Base-by-base conservation (phyloP, 352 stramenopile species). In the Phytophthora colocasiae region DNA sequence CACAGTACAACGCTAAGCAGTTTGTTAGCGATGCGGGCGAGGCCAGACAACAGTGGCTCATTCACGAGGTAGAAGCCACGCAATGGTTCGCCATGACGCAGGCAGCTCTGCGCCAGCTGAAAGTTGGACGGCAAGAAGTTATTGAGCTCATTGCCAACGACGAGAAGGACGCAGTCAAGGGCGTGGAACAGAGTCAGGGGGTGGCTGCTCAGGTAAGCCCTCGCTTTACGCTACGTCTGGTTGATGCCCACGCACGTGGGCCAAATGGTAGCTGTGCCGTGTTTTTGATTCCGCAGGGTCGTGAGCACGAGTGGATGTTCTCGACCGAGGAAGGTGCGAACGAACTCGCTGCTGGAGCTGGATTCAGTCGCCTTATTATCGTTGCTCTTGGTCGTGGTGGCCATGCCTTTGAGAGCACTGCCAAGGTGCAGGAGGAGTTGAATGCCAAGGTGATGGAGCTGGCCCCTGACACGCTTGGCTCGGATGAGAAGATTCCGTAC, bases 261-360 rank as follows among this genome's bases (percentile, higher is more conserved):
- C 65, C 71, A 34, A 86, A 91, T 45, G 80, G 79, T 17, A 82
- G 66, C 48, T 90, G 81, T 44, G 80, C 73, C 6, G 82, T 93
- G 41, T 91, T 94, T 41, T 67, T 96, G 9, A 87, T 94, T 41
- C 88, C 88, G 0, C 84, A 94, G 55, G 88, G 88, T 40, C 81
- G 80, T 24, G 88, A 96, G 77, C 80, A 92, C 60, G 87, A 95
- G 65, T 94, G 75, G 77, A 81, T 91, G 68, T 96, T 96, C 48
- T 73, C 81, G 19, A 89, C 78, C 2, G 80, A 91, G 46, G 79
- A 93, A 36, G 85, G 87, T 27, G 77, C 82, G 9, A 69, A 71
- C 11, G 76, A 95, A 38, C 66, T 96, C 9, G 88, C 83, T 17
- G 58, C 58, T 4, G 75, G 78, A 15, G 82, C 85, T 51, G 83